Percentiles rank a stretch among this genome's conserved stretches.
phyloP scores from a whole-genome alignment of 495 filamentous ascomycete genomes.

The Penicillium waksmanii region DNA sequence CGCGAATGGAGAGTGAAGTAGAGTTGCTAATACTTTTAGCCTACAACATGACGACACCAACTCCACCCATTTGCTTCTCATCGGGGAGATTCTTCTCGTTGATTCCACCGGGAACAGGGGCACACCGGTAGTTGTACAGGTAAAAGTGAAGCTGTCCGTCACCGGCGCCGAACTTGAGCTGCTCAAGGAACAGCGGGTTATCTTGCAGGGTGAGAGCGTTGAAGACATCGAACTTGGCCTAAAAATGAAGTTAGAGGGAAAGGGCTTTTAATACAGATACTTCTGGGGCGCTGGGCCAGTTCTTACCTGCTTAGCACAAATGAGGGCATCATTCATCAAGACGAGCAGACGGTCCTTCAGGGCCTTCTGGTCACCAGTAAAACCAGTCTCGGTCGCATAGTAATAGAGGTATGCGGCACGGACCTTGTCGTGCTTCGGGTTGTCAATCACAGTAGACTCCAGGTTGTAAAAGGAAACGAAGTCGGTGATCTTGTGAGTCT shows the following conservation, averaged over 20 bases:
- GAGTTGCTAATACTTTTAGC: not conserved
- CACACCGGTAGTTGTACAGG: conserved; percentile 91
- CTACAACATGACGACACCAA: conserved; percentile 87
- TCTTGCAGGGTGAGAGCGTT: conserved; percentile 93
- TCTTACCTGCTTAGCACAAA: conserved; percentile 77
- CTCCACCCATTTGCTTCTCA: conserved; percentile 74
- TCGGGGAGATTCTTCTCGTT: conserved; percentile 76
- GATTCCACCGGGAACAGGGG: conserved; percentile 79
- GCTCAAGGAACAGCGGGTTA: conserved; percentile 87
- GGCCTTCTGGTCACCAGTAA: conserved; percentile 58
- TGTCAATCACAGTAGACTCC: conserved; percentile 86
- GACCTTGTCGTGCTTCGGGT: conserved; percentile 73
- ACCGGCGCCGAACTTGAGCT: conserved; percentile 91
- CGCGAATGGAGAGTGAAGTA: not conserved
- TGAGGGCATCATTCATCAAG: conserved; percentile 82
- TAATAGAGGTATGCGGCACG: conserved; percentile 95
- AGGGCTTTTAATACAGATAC: not conserved
- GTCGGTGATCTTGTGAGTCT: conserved; percentile 83
- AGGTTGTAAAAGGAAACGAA: conserved; percentile 96
- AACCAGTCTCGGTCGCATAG: conserved; percentile 85
- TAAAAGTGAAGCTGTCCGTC: conserved; percentile 96
- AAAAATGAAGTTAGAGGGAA: not conserved
- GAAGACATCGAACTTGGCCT: conserved; percentile 90
- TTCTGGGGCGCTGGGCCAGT: not conserved
- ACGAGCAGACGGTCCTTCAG: conserved; percentile 73